Percentiles rank a stretch among this genome's conserved stretches.
Evolutionary conservation across 306 rosid species (phyloP).

Genomic region (Castanea crenata): DNA sequence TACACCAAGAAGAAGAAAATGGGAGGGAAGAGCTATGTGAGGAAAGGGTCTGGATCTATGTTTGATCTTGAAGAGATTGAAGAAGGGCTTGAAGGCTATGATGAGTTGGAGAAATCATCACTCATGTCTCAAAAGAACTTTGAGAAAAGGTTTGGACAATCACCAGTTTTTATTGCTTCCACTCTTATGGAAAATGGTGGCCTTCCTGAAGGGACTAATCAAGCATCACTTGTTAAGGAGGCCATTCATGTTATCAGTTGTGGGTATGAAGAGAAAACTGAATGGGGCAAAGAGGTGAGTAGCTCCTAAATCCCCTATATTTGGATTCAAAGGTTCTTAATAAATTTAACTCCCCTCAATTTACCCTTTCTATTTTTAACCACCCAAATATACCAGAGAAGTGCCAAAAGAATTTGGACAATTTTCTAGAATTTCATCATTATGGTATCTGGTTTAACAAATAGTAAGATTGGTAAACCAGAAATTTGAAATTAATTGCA

Average conservation of each 20-base stretch:
- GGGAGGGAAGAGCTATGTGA: constrained; percentile 57
- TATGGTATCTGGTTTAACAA: background rate
- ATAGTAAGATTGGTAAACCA: background rate
- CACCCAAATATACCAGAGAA: background rate
- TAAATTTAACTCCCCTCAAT: background rate
- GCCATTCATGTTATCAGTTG: constrained; percentile 91
- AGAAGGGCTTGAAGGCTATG: constrained; percentile 70
- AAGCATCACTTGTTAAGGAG: constrained; percentile 65
- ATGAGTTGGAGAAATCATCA: constrained; percentile 72
- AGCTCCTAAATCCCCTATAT: background rate
- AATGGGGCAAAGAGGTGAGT: constrained; percentile 95
- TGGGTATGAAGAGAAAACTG: constrained; percentile 96
- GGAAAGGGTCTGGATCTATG: constrained; percentile 44
- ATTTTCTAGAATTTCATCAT: background rate
- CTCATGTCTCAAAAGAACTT: constrained; percentile 67
- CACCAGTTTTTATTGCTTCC: constrained; percentile 87
- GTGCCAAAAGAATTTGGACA: background rate
- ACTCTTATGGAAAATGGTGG: constrained; percentile 85
- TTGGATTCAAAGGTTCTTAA: background rate
- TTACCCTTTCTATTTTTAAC: background rate
- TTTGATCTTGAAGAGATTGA: constrained; percentile 79
- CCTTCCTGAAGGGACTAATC: constrained; percentile 66
- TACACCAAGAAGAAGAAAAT: constrained; percentile 77
- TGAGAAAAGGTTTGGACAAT: constrained; percentile 80
- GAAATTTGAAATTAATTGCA: background rate